These are phyloP conservation scores for Malus orientalis DNA, from an alignment of 306 rosid genomes.

Conservation along the genomic window DNA sequence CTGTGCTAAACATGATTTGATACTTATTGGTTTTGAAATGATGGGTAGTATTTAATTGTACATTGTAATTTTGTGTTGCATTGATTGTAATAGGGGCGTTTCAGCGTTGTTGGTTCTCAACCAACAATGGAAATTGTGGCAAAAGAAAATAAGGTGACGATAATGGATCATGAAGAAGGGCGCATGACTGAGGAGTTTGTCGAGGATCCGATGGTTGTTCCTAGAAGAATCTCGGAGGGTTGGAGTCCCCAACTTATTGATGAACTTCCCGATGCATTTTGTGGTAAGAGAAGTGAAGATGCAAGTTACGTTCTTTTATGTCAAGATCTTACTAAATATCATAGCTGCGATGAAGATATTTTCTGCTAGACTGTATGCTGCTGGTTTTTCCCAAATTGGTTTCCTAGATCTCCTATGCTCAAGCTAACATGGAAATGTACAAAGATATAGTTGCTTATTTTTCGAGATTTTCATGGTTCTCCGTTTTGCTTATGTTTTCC, in stretches of 20 bases:
- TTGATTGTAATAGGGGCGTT: conserved; percentile 59
- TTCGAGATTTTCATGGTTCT: neutral
- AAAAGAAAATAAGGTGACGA: conserved; percentile 55
- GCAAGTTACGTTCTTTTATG: neutral
- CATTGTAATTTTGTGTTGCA: conserved; percentile 3
- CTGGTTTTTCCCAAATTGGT: neutral
- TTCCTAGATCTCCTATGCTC: neutral
- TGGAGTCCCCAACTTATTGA: conserved; percentile 56
- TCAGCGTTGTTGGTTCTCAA: conserved; percentile 69
- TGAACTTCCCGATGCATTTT: conserved; percentile 75
- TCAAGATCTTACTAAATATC: neutral
- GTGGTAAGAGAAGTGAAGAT: conserved; percentile 39
- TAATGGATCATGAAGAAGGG: conserved; percentile 59
- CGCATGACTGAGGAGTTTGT: conserved; percentile 39
- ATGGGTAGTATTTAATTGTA: neutral
- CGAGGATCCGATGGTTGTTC: conserved; percentile 63
- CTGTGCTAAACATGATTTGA: conserved; percentile 19
- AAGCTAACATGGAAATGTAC: neutral
- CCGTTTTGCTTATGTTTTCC: neutral
- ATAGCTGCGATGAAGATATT: neutral
- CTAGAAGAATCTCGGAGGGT: conserved; percentile 44
- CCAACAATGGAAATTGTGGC: conserved; percentile 78
- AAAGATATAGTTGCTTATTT: neutral
- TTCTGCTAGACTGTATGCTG: neutral
- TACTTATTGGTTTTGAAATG: conserved; percentile 2